Evolutionary conservation across 345 rosid species (phyloP).

Genomic region (Laguncularia racemosa): DNA sequence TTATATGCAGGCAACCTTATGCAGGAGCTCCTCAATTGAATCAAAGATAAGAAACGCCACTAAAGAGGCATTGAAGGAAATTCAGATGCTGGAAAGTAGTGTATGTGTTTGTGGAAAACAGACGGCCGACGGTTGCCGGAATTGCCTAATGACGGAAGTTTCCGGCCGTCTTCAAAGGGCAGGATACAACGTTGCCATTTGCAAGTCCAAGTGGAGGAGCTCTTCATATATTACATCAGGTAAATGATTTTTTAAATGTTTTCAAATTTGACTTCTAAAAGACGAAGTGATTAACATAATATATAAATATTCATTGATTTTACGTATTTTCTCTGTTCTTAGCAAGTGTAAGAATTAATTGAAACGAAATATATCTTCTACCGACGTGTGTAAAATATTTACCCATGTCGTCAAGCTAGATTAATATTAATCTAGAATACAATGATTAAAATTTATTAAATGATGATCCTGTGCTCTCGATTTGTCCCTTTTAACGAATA

Average conservation of each 20-base stretch:
- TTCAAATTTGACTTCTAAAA: too few relatives aligned
- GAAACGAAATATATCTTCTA: too few relatives aligned
- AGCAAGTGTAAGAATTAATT: too few relatives aligned
- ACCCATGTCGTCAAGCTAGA: too few relatives aligned
- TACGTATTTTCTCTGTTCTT: too few relatives aligned
- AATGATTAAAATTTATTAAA: too few relatives aligned
- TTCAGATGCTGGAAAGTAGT: conserved; percentile 13
- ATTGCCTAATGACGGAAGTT: conserved; percentile 46
- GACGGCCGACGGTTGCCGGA: conserved; percentile 44
- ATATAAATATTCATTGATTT: background rate
- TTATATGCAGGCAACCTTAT: conserved; percentile 42
- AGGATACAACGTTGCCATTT: conserved; percentile 48
- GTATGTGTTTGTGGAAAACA: conserved; percentile 40
- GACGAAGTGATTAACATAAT: too few relatives aligned
- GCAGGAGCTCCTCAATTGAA: conserved; percentile 51
- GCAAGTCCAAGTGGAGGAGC: conserved; percentile 78
- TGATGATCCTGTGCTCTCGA: too few relatives aligned
- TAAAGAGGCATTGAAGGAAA: conserved; percentile 41
- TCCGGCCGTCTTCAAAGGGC: conserved; percentile 39
- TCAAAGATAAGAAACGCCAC: conserved; percentile 53
- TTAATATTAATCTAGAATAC: too few relatives aligned
- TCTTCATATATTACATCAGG: conserved; percentile 60
- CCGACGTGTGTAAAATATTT: too few relatives aligned
- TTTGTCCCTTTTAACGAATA: too few relatives aligned
- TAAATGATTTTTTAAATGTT: conserved; percentile 13